Percentiles rank a stretch among this genome's conserved stretches.
Conservation (phyloP, 495 filamentous ascomycete genomes). For the Margaritispora aquatica region DNA sequence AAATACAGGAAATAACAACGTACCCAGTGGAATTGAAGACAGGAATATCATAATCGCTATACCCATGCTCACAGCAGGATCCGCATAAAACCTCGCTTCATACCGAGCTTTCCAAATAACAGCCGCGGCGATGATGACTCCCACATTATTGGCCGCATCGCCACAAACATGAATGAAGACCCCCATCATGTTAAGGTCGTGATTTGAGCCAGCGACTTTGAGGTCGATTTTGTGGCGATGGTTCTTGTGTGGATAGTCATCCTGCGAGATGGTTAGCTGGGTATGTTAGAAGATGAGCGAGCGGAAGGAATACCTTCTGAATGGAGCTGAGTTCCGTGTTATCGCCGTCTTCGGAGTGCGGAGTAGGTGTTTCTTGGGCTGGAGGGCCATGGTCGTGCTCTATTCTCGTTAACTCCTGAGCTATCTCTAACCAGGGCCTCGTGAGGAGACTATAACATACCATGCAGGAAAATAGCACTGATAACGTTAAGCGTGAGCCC, state of each 20-base stretch:
- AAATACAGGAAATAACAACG: background rate
- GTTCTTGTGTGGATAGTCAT: constrained; percentile 6
- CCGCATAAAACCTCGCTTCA: constrained; percentile 55
- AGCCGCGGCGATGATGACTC: constrained; percentile 80
- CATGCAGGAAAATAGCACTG: constrained; percentile 77
- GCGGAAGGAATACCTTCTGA: background rate
- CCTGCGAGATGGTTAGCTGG: background rate
- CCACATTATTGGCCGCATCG: constrained; percentile 88
- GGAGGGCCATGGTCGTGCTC: constrained; percentile 13
- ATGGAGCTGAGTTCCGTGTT: constrained; percentile 2
- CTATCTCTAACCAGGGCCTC: background rate
- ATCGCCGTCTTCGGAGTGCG: background rate
- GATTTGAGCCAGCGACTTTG: constrained; percentile 25
- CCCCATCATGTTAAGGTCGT: constrained; percentile 87
- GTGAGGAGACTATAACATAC: constrained; percentile 29
- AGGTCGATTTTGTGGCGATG: constrained; percentile 34
- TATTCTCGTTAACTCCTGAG: background rate
- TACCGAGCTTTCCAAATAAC: constrained; percentile 72
- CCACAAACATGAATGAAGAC: constrained; percentile 88
- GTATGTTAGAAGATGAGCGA: background rate
- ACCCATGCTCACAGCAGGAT: constrained; percentile 74
- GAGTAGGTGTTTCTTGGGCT: constrained; percentile 24
- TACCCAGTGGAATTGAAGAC: constrained; percentile 57
- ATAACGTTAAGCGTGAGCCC: constrained; percentile 80
- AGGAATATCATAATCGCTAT: constrained; percentile 87